Base-by-base conservation (phyloP, 768 basidiomycete genomes). In the Boletus edulis region DNA sequence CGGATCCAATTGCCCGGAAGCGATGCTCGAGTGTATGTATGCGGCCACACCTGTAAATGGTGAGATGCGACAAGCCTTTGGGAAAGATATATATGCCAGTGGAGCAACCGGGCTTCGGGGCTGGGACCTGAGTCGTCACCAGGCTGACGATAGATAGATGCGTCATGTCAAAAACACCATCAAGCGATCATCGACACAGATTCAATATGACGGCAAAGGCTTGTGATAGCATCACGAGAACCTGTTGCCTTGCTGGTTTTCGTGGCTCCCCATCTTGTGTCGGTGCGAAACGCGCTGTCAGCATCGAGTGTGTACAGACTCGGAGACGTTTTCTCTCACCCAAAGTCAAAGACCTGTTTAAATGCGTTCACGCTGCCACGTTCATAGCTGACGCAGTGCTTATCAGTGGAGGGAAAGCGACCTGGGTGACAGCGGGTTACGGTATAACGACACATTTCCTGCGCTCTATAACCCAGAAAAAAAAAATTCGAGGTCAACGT, bases 381-480 rank as follows among this genome's bases (percentile, higher is more conserved):
- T 51, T 67, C 49, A 65, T 60, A 49, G 44, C 24, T 40, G 45
- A n/a, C 44, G 40, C 45, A 6, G 43, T 54, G 32, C 55, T 59
- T 60, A 63, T 70, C 64, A 29, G 51, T 52, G 56, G 59, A 45
- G 47, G 34, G 41, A 62, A 44, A 27, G 46, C 48, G 52, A 47
- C 12, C 51, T 4, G n/a, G 14, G 3, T 66, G 63, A 59, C 62
- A 63, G 62, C 54, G 52, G 12, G 46, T 65, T 67, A 66, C 64
- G 64, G 27, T 44, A 67, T 48, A n/a, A 1, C 52, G 12, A 52
- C 58, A 53, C 27, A 11, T 37, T 66, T 64, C 63, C 55, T 65
- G 57, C 67, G 66, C 66, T 54, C 63, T 67, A 67, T 51, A 24
- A 24, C 27, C 68, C 66, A 51, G 35, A 39, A 49, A 52, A 45